A percentile compares a stretch with the other conserved stretches of the same genome.
phyloP scores from a whole-genome alignment of 352 stramenopile species.

The Phytopythium chamaehyphon region DNA sequence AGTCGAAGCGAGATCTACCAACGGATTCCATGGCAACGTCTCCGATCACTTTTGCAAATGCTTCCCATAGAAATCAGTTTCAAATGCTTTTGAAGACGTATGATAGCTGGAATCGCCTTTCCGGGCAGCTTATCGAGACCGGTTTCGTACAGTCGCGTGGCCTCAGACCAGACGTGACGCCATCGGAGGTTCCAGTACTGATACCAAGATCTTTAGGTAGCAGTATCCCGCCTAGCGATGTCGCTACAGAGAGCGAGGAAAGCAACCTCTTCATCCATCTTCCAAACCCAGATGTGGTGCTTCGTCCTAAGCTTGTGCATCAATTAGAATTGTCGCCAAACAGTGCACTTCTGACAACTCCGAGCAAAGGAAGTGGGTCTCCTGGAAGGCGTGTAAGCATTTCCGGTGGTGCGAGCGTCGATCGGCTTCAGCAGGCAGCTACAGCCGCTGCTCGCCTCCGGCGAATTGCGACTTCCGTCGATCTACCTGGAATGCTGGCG shows the following conservation, averaged over 20 bases:
- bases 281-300: neutral
- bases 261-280: no score
- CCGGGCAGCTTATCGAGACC: constrained; percentile 32
- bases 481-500: neutral
- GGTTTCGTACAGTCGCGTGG: constrained; percentile 37
- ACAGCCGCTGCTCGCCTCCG: neutral
- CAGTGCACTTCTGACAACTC: constrained; percentile 22
- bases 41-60: neutral
- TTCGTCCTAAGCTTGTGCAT: constrained; percentile 34
- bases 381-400: constrained; percentile 9
- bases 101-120: constrained; percentile 38
- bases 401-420: constrained; percentile 3
- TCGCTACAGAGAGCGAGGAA: no score
- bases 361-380: constrained; percentile 3
- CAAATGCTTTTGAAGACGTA: constrained; percentile 30
- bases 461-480: neutral
- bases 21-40: neutral
- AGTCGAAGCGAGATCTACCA: neutral
- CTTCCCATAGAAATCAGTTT: constrained; percentile 9
- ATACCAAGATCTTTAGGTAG: no score
- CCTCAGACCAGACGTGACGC: no score
- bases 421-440: constrained; percentile 1
- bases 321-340: constrained; percentile 40
- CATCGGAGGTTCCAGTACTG: no score
- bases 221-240: no score